A percentile compares a stretch with the other conserved stretches of the same genome.
phyloP scores from a whole-genome alignment of 2,329 filamentous ascomycete species.

The Hymenoscyphus repandus region DNA sequence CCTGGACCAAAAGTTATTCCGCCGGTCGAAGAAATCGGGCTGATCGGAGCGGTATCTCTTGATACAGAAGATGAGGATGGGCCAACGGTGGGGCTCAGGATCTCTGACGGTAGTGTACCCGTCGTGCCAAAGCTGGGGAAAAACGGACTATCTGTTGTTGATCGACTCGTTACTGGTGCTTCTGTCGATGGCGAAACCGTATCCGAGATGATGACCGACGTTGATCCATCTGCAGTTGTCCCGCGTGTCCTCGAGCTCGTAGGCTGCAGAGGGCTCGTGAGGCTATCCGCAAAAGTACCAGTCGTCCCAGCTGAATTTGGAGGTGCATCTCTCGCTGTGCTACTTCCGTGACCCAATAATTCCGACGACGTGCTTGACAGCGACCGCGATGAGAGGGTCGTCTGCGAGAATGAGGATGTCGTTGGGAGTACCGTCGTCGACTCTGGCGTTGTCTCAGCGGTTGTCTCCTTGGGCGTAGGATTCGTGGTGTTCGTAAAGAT shows the following conservation, averaged over 20 bases:
- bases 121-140: too few species aligned
- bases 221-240: background rate
- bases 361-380: too few species aligned
- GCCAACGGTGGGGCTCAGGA: slow-evolving; percentile 5
- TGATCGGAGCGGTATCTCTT: background rate
- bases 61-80: background rate
- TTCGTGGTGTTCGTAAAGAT: slow-evolving; percentile 28
- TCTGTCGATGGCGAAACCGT: background rate
- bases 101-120: slow-evolving; percentile 1
- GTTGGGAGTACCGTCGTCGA: slow-evolving; percentile 11
- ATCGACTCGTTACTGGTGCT: too few species aligned
- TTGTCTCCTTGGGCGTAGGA: slow-evolving; percentile 11
- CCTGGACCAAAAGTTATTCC: slow-evolving; percentile 29
- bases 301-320: background rate
- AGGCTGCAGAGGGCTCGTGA: background rate
- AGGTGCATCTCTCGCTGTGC: background rate
- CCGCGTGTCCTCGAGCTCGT: background rate
- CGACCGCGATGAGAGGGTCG: slow-evolving; percentile 14
- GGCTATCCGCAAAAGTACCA: slow-evolving; percentile 3
- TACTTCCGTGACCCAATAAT: slow-evolving; percentile 10
- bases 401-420: slow-evolving; percentile 6
- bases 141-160: too few species aligned
- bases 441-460: slow-evolving; percentile 3
- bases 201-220: background rate
- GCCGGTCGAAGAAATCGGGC: slow-evolving; percentile 11